Percentiles rank a stretch among this genome's conserved stretches.
phyloP scores from a whole-genome alignment of 192 early-diverging fungal genomes.

The Cetraspora pellucida region DNA sequence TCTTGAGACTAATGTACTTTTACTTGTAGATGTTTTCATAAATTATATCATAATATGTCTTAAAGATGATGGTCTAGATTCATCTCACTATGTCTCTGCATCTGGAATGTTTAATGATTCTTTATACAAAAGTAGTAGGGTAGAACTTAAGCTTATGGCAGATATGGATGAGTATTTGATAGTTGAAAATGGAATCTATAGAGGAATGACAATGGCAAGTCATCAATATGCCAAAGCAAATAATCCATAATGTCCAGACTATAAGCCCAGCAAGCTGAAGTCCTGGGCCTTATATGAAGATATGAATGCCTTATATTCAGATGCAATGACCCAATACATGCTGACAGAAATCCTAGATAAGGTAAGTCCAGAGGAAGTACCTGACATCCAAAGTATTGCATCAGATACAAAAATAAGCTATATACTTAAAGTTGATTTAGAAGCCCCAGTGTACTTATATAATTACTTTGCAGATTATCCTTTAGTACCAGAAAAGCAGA shows the following conservation, averaged over 20 bases:
- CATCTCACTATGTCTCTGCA: slow-evolving; percentile 25
- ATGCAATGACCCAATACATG: slow-evolving; percentile 24
- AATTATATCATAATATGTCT: slow-evolving; percentile 29
- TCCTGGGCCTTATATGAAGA: slow-evolving; percentile 24
- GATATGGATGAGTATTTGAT: slow-evolving; percentile 27
- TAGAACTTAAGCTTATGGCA: slow-evolving; percentile 15
- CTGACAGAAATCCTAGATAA: slow-evolving; percentile 25
- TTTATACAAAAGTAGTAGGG: slow-evolving; percentile 24
- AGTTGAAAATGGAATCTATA: slow-evolving; percentile 22
- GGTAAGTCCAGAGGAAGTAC: slow-evolving; percentile 25
- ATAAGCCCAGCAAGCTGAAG: slow-evolving; percentile 11
- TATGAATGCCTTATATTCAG: slow-evolving; percentile 33
- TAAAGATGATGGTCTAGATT: slow-evolving; percentile 22
- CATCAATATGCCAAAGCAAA: slow-evolving; percentile 27
- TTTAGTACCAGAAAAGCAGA: slow-evolving; percentile 19
- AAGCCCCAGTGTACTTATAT: slow-evolving; percentile 18
- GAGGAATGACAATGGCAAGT: slow-evolving; percentile 21
- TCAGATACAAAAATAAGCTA: slow-evolving; percentile 17
- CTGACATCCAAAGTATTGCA: slow-evolving; percentile 10
- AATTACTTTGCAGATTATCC: slow-evolving; percentile 19
- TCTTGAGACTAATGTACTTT: slow-evolving; percentile 29
- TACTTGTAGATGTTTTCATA: slow-evolving; percentile 29
- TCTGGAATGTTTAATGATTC: slow-evolving; percentile 31
- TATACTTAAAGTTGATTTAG: slow-evolving; percentile 18
- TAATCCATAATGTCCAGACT: slow-evolving; percentile 24